Evolutionary conservation across 1,139 yeast species (phyloP).

Genomic region (Eremothecium cymbalariae): DNA sequence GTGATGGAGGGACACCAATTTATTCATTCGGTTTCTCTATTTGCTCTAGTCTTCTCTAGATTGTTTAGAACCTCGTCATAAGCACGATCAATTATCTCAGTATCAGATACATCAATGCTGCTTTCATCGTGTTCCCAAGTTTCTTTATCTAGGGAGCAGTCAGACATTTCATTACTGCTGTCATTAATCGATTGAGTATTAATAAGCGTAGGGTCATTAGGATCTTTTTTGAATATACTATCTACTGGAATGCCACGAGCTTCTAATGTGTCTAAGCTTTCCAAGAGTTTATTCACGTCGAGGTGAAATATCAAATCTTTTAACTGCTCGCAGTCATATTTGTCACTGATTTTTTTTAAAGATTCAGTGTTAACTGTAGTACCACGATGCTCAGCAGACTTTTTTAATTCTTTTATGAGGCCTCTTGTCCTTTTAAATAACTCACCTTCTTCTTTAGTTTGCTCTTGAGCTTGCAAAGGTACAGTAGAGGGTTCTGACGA

Average conservation of each 20-base stretch:
- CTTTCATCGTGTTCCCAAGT: not conserved
- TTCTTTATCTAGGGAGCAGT: no score
- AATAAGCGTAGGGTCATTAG: conserved; percentile 10
- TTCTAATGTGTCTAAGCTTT: conserved; percentile 43
- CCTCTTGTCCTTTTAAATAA: conserved; percentile 14
- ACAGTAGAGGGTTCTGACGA: conserved; percentile 11
- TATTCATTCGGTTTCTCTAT: not conserved
- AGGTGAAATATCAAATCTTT: conserved; percentile 42
- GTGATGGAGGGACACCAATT: no score
- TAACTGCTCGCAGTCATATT: conserved; percentile 46
- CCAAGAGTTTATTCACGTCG: conserved; percentile 47
- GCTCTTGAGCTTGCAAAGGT: conserved; percentile 10
- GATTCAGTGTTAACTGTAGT: conserved; percentile 15
- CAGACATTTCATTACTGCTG: no score
- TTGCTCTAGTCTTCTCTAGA: conserved; percentile 34
- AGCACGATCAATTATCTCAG: conserved; percentile 38
- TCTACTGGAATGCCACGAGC: conserved; percentile 45
- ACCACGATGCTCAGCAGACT: conserved; percentile 9
- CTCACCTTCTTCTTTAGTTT: conserved; percentile 17
- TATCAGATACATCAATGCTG: conserved; percentile 19
- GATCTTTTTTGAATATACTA: conserved; percentile 40
- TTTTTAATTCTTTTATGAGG: conserved; percentile 13
- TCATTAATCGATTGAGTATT: no score
- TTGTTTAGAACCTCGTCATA: conserved; percentile 46
- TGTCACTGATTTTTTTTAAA: conserved; percentile 22